Conservation (phyloP, 805 yeast species). For the Lipomyces lipofer region DNA sequence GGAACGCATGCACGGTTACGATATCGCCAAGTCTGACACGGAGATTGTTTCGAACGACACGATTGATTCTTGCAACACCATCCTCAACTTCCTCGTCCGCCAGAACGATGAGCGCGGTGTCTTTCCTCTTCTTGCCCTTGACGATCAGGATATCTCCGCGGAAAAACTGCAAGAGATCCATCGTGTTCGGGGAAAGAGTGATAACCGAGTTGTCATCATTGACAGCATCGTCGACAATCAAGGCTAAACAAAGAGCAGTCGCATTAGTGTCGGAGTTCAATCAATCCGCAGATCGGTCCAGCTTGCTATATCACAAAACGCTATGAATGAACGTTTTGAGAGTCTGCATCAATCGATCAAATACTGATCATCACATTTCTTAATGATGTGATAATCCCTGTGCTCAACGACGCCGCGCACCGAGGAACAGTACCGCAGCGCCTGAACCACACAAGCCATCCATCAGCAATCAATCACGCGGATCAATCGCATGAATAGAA, state of each 20-base stretch:
- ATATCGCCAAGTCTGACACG: constrained; percentile 93
- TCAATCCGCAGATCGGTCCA: too few species aligned
- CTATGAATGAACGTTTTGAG: not conserved
- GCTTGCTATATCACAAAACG: not conserved
- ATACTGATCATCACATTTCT: too few species aligned
- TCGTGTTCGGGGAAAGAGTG: constrained; percentile 90
- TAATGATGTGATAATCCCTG: too few species aligned
- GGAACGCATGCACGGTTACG: constrained; percentile 89
- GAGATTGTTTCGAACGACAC: constrained; percentile 94
- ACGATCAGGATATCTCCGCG: constrained; percentile 97
- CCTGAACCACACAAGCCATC: not conserved
- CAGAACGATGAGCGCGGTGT: constrained; percentile 91
- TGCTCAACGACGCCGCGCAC: too few species aligned
- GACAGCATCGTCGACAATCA: constrained; percentile 94
- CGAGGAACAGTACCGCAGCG: too few species aligned
- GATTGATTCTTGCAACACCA: constrained; percentile 89
- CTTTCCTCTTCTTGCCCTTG: constrained; percentile 97
- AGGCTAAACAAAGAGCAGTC: too few species aligned
- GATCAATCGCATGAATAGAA: constrained; percentile 3
- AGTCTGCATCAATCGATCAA: not conserved
- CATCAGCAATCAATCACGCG: constrained; percentile 1
- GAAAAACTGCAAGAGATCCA: constrained; percentile 92
- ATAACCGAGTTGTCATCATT: constrained; percentile 97
- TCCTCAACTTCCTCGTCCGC: constrained; percentile 97
- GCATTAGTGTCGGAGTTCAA: too few species aligned